Percentiles rank a stretch among this genome's conserved stretches.
Conservation (phyloP, 2,329 filamentous ascomycete species). For the Pseudogymnoascus destructans region DNA sequence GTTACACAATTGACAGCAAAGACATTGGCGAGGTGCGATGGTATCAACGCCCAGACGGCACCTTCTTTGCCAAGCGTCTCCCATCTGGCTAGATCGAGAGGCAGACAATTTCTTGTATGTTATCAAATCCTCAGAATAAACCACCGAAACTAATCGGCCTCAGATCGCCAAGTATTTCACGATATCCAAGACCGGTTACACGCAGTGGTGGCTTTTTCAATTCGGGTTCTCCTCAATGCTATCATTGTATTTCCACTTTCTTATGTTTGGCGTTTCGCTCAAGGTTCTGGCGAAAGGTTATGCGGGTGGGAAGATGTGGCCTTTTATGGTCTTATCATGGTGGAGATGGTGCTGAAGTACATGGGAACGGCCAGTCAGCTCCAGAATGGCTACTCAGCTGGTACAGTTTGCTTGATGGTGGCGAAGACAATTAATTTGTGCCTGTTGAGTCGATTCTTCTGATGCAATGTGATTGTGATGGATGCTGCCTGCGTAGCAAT, state of each 20-base stretch:
- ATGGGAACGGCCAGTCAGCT: neutral
- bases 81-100: constrained; percentile 21
- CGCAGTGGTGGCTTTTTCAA: neutral
- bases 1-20: constrained; percentile 46
- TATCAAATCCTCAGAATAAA: neutral
- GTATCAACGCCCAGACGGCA: constrained; percentile 43
- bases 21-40: constrained; percentile 39
- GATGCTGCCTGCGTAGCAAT: neutral
- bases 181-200: neutral
- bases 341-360: neutral
- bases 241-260: neutral
- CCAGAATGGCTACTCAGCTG: neutral
- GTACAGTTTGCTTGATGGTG: neutral
- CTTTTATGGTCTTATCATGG: neutral
- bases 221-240: neutral
- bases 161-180: neutral
- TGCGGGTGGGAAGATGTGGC: neutral
- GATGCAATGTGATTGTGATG: neutral
- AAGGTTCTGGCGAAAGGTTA: neutral
- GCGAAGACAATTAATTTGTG: neutral
- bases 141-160: neutral
- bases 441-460: no score
- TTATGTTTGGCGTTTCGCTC: neutral
- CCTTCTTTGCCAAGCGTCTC: constrained; percentile 48
- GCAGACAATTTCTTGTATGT: neutral